Evolutionary conservation across 495 filamentous ascomycete genomes (phyloP).

Genomic region (Beverwykella pulmonaria): DNA sequence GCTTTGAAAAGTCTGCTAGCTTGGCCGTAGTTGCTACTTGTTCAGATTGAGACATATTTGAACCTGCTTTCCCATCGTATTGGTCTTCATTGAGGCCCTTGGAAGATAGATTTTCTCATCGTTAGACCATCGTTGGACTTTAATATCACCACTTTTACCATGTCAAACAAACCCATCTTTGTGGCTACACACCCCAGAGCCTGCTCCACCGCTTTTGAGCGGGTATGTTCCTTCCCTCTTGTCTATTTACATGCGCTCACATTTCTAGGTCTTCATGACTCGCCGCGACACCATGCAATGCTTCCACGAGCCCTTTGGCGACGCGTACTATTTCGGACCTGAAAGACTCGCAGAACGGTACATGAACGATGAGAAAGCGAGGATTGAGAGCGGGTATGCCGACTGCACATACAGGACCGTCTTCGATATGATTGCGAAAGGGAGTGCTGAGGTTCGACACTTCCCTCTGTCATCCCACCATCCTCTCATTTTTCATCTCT

Average conservation of each 20-base stretch:
- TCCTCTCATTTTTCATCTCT: conserved; percentile 2
- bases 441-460: conserved; percentile 66
- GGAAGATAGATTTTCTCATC: conserved; percentile 27
- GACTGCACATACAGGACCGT: conserved; percentile 75
- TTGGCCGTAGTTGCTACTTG: not conserved
- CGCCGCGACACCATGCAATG: conserved; percentile 75
- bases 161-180: conserved; percentile 84
- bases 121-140: not conserved
- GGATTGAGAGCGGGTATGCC: conserved; percentile 73
- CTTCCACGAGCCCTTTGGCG: conserved; percentile 93
- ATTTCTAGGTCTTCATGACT: conserved; percentile 88
- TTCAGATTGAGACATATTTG: conserved; percentile 24
- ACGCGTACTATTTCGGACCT: conserved; percentile 93
- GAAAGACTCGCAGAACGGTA: conserved; percentile 80
- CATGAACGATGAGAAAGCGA: conserved; percentile 67
- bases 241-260: conserved; percentile 3
- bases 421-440: conserved; percentile 67
- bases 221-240: conserved; percentile 58
- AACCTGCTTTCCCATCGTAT: conserved; percentile 3
- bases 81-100: conserved; percentile 18
- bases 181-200: conserved; percentile 90
- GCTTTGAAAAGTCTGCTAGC: conserved; percentile 3
- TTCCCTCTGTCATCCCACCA: conserved; percentile 30
- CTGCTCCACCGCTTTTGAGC: conserved; percentile 94
- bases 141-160: conserved; percentile 41